Percentiles rank a stretch among this genome's conserved stretches.
Conservation (phyloP, 2,329 filamentous ascomycete species). For the Hypoxylon sp. region DNA sequence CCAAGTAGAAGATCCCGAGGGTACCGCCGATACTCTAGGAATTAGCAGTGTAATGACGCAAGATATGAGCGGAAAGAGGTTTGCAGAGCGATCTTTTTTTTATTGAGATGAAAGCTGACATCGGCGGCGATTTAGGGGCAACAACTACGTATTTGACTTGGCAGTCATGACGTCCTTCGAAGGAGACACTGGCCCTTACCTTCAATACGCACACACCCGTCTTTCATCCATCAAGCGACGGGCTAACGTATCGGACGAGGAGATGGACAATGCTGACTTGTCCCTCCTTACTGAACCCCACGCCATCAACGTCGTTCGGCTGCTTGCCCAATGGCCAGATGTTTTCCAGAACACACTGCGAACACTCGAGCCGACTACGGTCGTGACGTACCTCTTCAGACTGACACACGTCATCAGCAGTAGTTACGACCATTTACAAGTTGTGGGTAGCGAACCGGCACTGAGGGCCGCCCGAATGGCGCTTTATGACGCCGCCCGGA, state of each 20-base stretch:
- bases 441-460: conserved; percentile 83
- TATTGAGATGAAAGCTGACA: conserved; percentile 52
- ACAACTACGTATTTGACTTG: conserved; percentile 75
- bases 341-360: conserved; percentile 87
- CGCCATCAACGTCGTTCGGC: conserved; percentile 73
- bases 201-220: conserved; percentile 79
- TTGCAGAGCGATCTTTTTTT: conserved; percentile 50
- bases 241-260: conserved; percentile 53
- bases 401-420: conserved; percentile 86
- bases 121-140: conserved; percentile 56
- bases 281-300: conserved; percentile 73
- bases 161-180: conserved; percentile 81
- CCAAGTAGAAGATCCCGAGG: conserved; percentile 86
- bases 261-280: conserved; percentile 42
- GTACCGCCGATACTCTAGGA: conserved; percentile 87
- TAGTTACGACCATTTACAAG: conserved; percentile 85
- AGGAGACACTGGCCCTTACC: conserved; percentile 80
- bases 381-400: conserved; percentile 73
- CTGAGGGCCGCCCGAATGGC: conserved; percentile 81
- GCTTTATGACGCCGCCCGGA: conserved; percentile 81
- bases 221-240: conserved; percentile 64
- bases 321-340: conserved; percentile 88
- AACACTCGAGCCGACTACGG: conserved; percentile 81
- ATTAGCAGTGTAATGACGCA: conserved; percentile 98
- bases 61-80: conserved; percentile 96